Evolutionary conservation across 805 yeast species (phyloP).

Genomic region (Saccharomycopsis guyanensis): DNA sequence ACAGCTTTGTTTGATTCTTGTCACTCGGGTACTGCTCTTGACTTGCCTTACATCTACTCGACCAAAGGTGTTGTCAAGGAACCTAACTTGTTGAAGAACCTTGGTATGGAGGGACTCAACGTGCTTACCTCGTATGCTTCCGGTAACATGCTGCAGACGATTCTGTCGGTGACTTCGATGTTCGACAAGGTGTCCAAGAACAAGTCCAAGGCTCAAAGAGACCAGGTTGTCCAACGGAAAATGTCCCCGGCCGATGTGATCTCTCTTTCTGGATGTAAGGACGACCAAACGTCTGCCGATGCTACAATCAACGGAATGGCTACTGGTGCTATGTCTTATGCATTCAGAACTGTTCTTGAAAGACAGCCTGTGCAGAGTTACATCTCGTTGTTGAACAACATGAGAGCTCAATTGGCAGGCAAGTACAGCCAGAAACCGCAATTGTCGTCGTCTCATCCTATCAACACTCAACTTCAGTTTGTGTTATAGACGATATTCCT

Average conservation of each 20-base stretch:
- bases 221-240: conserved; percentile 45
- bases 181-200: conserved; percentile 35
- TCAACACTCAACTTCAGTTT: conserved; percentile 51
- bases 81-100: conserved; percentile 69
- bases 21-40: conserved; percentile 69
- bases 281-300: conserved; percentile 78
- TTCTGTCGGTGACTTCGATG: conserved; percentile 37
- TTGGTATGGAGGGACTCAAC: conserved; percentile 56
- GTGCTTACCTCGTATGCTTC: conserved; percentile 53
- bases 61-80: conserved; percentile 77
- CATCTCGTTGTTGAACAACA: conserved; percentile 58
- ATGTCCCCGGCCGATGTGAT: conserved; percentile 73
- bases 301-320: conserved; percentile 61
- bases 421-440: conserved; percentile 82
- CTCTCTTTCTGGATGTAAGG: conserved; percentile 75
- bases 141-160: conserved; percentile 43
- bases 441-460: conserved; percentile 73
- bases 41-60: conserved; percentile 61
- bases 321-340: conserved; percentile 83
- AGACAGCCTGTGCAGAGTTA: conserved; percentile 61
- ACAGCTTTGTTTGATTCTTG: conserved; percentile 71
- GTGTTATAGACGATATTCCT: conserved; percentile 28
- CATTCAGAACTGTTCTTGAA: conserved; percentile 58
- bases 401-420: conserved; percentile 52
- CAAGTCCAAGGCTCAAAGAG: conserved; percentile 34